Evolutionary conservation across 805 yeast species (phyloP).

Genomic region (Saccharomycopsis guyanensis): DNA sequence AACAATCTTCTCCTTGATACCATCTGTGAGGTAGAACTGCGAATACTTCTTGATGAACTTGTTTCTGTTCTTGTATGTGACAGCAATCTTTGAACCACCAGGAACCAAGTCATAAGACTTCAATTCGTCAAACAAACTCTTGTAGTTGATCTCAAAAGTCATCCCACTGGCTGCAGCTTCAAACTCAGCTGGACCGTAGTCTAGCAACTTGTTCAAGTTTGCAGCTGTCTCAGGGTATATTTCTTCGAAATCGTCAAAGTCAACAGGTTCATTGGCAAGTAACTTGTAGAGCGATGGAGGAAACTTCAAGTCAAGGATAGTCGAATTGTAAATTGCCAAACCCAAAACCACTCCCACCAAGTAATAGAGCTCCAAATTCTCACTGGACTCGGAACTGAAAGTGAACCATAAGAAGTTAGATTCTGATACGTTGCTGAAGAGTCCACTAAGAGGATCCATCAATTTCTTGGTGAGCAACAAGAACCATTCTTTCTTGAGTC

Average conservation of each 20-base stretch:
- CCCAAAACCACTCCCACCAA: constrained; percentile 84
- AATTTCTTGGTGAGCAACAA: constrained; percentile 60
- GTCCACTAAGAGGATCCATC: constrained; percentile 59
- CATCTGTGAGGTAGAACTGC: constrained; percentile 48
- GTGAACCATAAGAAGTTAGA: constrained; percentile 75
- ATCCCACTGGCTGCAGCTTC: constrained; percentile 39
- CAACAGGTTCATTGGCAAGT: constrained; percentile 46
- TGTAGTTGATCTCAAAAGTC: constrained; percentile 54
- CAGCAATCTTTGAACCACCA: constrained; percentile 48
- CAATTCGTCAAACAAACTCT: constrained; percentile 38
- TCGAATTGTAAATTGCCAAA: constrained; percentile 84
- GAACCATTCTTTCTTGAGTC: constrained; percentile 92
- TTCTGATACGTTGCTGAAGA: constrained; percentile 60
- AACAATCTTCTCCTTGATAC: constrained; percentile 44
- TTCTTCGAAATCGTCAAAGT: constrained; percentile 56
- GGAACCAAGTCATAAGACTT: constrained; percentile 44
- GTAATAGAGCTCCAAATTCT: constrained; percentile 50
- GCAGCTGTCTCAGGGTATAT: constrained; percentile 61
- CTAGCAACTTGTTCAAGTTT: constrained; percentile 41
- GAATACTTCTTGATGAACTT: constrained; percentile 59
- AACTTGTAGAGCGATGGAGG: constrained; percentile 75
- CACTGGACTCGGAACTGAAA: constrained; percentile 24
- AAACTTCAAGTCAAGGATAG: constrained; percentile 71
- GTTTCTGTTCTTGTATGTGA: constrained; percentile 50
- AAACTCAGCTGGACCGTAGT: constrained; percentile 37